Evolutionary conservation across 2,329 filamentous ascomycete species (phyloP).

Genomic region (Sarocladium oryzae): DNA sequence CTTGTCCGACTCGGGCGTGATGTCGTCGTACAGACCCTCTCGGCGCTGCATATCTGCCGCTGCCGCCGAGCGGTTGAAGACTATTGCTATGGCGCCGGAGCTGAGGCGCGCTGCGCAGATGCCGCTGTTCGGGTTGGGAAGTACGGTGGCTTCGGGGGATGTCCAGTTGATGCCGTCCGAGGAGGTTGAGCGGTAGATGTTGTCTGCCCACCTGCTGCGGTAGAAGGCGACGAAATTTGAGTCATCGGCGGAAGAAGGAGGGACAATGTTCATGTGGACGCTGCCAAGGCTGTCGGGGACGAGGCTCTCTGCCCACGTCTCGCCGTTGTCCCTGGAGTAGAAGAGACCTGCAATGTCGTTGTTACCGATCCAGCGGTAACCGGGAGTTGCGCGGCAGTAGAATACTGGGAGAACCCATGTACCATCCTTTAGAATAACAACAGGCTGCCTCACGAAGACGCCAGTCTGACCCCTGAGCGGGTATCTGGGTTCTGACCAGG

Average conservation of each 20-base stretch:
- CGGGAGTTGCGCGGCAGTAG: constrained; percentile 32
- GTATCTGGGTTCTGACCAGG: constrained; percentile 27
- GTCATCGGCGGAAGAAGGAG: constrained; percentile 15
- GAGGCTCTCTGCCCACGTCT: constrained; percentile 31
- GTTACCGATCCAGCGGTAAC: constrained; percentile 36
- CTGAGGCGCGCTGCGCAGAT: constrained; percentile 30
- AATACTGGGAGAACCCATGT: constrained; percentile 37
- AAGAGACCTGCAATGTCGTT: constrained; percentile 35
- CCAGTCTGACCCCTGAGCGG: constrained; percentile 28
- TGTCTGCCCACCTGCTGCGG: constrained; percentile 38
- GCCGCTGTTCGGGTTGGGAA: constrained; percentile 39
- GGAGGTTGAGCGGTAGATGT: constrained; percentile 34
- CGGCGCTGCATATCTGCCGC: constrained; percentile 25
- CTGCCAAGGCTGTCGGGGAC: constrained; percentile 30
- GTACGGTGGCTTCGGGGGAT: constrained; percentile 23
- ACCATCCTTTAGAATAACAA: constrained; percentile 28
- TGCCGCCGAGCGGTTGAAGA: constrained; percentile 34
- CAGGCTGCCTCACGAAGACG: constrained; percentile 34
- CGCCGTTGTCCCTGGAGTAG: constrained; percentile 29
- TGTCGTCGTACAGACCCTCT: constrained; percentile 37
- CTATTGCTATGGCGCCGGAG: constrained; percentile 27
- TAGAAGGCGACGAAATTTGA: constrained; percentile 29
- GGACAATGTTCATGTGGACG: constrained; percentile 38
- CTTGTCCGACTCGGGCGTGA: constrained; percentile 32
- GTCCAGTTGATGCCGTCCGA: constrained; percentile 31